Evolutionary conservation across 176 grass and related monocot species (phyloP).

Genomic region (Areca catechu): DNA sequence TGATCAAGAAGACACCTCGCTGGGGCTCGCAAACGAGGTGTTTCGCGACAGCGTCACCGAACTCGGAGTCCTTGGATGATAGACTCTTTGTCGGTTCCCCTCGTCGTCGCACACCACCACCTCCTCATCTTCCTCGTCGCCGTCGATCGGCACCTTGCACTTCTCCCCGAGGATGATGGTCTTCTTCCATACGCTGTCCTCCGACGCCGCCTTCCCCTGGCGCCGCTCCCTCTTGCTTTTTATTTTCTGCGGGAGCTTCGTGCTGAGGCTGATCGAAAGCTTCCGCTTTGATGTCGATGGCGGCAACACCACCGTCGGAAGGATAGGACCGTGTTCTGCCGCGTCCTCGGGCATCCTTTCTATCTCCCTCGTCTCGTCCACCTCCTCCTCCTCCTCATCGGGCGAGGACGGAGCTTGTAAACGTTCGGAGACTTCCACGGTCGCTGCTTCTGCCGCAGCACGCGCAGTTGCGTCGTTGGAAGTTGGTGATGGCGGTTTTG

Average conservation of each 20-base stretch:
- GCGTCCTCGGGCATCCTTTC: conserved; percentile 39
- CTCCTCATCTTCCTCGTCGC: conserved; percentile 37
- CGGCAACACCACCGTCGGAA: conserved; percentile 15
- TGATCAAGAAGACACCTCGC: too few species aligned
- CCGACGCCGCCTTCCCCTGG: conserved; percentile 34
- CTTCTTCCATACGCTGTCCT: conserved; percentile 91
- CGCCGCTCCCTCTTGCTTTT: conserved; percentile 51
- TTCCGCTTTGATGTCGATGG: conserved; percentile 32
- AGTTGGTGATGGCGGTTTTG: background rate
- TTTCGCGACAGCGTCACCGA: too few species aligned
- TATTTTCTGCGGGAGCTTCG: conserved; percentile 58
- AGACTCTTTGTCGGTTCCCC: too few species aligned
- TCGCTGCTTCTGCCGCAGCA: background rate
- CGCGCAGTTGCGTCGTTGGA: background rate
- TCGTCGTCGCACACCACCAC: background rate
- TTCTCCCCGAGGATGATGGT: conserved; percentile 85
- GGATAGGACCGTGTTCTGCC: conserved; percentile 57
- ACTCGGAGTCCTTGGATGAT: too few species aligned
- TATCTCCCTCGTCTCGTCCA: conserved; percentile 11
- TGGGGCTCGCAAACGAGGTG: too few species aligned
- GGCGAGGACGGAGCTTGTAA: background rate
- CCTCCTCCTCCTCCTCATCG: conserved; percentile 7
- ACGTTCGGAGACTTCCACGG: background rate
- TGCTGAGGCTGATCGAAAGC: conserved; percentile 49
- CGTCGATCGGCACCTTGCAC: conserved; percentile 41